Percentiles rank a stretch among this genome's conserved stretches.
These are phyloP conservation scores for Drosera spatulata DNA, from an alignment of 179 eudicot species.

Conservation along the genomic window DNA sequence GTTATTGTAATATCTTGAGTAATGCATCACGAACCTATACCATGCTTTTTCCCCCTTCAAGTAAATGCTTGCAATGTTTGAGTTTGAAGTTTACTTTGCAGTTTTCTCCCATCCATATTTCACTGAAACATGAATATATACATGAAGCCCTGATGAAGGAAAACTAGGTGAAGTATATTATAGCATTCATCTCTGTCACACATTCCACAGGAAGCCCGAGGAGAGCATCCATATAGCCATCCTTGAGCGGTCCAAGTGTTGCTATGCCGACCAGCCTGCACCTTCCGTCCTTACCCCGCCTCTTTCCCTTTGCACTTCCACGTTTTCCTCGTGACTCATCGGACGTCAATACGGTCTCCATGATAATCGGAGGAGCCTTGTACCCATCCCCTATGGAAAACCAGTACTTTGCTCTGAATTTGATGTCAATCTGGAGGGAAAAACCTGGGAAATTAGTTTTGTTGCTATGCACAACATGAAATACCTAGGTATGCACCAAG, in stretches of 20 bases:
- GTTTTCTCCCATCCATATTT: too few species aligned
- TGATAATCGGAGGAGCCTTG: conserved; percentile 38
- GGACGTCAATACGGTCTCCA: conserved; percentile 50
- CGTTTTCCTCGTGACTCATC: conserved; percentile 42
- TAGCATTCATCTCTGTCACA: conserved; percentile 37
- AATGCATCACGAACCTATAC: too few species aligned
- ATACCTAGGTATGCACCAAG: too few species aligned
- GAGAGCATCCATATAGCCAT: conserved; percentile 37
- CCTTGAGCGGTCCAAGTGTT: conserved; percentile 34
- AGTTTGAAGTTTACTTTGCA: too few species aligned
- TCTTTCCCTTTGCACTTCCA: conserved; percentile 44
- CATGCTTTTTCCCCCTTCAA: too few species aligned
- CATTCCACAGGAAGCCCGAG: conserved; percentile 62
- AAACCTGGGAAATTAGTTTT: too few species aligned
- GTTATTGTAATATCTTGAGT: too few species aligned
- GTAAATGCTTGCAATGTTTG: too few species aligned
- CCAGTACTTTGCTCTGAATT: conserved; percentile 38
- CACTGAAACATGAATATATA: too few species aligned
- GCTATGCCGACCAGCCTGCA: conserved; percentile 75
- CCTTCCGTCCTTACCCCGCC: conserved; percentile 35
- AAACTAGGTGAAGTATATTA: conserved; percentile 23
- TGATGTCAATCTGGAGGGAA: conserved; percentile 28
- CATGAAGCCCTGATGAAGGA: too few species aligned
- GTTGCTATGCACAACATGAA: too few species aligned
- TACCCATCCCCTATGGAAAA: conserved; percentile 43